These are phyloP conservation scores for Tolypocladium amazonense DNA, from an alignment of 2,329 filamentous ascomycete species.

Conservation along the genomic window DNA sequence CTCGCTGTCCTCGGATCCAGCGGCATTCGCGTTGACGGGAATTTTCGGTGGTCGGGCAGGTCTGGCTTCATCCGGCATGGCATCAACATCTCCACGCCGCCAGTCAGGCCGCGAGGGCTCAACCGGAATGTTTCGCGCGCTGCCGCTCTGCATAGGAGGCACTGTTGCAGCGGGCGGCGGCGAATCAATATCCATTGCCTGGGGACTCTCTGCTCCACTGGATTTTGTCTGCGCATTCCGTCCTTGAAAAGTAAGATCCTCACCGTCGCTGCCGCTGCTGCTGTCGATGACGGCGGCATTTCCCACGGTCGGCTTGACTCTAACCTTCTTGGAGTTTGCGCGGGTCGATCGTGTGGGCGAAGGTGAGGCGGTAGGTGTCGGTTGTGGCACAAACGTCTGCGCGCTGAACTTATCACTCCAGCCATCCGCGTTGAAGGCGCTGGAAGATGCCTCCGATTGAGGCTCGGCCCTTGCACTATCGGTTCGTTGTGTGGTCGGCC, in stretches of 20 bases:
- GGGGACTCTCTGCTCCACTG: slow-evolving; percentile 32
- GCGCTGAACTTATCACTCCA: slow-evolving; percentile 45
- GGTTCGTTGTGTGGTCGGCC: slow-evolving; percentile 9
- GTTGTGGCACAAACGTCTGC: slow-evolving; percentile 41
- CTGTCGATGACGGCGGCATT: slow-evolving; percentile 36
- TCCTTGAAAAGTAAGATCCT: slow-evolving; percentile 21
- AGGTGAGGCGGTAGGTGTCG: slow-evolving; percentile 23
- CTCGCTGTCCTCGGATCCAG: slow-evolving; percentile 45
- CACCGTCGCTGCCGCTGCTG: slow-evolving; percentile 32
- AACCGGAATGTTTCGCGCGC: slow-evolving; percentile 42
- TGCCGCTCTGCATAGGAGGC: slow-evolving; percentile 9
- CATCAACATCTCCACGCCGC: slow-evolving; percentile 37
- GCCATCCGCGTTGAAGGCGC: slow-evolving; percentile 37
- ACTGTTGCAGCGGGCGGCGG: slow-evolving; percentile 24
- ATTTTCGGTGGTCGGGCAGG: slow-evolving; percentile 7
- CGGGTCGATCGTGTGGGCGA: slow-evolving; percentile 35
- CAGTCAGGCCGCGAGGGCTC: slow-evolving; percentile 50
- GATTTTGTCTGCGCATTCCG: slow-evolving; percentile 20
- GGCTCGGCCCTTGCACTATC: slow-evolving; percentile 12
- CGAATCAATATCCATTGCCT: slow-evolving; percentile 56
- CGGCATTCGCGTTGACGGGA: slow-evolving; percentile 22
- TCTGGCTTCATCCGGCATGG: slow-evolving; percentile 11
- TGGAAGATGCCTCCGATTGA: slow-evolving; percentile 13
- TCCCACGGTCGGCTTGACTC: slow-evolving; percentile 39
- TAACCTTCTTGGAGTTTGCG: slow-evolving; percentile 46